Conservation (phyloP, 495 filamentous ascomycete genomes). For the Ascobolus immersus region DNA sequence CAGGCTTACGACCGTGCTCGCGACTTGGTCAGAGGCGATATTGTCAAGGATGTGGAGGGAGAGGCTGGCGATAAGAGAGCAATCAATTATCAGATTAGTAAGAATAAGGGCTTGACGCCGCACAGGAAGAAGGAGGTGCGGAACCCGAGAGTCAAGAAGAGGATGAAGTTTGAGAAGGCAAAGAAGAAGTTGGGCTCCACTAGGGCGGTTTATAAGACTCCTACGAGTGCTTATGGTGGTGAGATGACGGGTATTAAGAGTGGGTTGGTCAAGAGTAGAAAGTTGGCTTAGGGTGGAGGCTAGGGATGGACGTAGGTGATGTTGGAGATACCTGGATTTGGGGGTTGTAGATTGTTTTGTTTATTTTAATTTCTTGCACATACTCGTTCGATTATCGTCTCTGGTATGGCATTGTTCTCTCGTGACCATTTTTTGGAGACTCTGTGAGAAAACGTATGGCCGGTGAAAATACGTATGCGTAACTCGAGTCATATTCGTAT, state of each 20-base stretch:
- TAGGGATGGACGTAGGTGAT: too few relatives aligned
- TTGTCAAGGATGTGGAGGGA: constrained; percentile 23
- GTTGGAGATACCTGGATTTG: too few relatives aligned
- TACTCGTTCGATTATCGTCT: too few relatives aligned
- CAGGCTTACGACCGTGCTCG: constrained; percentile 21
- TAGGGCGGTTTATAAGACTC: constrained; percentile 64
- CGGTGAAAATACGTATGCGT: too few relatives aligned
- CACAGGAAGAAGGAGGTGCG: constrained; percentile 73
- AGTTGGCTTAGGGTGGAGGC: constrained; percentile 25
- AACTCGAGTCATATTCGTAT: too few relatives aligned
- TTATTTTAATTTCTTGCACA: too few relatives aligned
- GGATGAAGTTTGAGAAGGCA: constrained; percentile 74
- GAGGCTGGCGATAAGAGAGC: constrained; percentile 59
- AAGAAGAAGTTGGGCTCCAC: constrained; percentile 78
- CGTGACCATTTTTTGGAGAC: too few relatives aligned
- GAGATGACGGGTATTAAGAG: constrained; percentile 91
- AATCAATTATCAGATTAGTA: constrained; percentile 76
- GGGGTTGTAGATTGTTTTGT: too few relatives aligned
- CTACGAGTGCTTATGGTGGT: constrained; percentile 75
- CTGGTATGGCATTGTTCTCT: too few relatives aligned
- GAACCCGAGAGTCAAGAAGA: constrained; percentile 95
- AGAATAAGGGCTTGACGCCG: constrained; percentile 86
- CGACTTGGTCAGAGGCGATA: constrained; percentile 20
- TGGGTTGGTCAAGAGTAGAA: constrained; percentile 74
- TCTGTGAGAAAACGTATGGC: too few relatives aligned